Percentiles rank a stretch among this genome's conserved stretches.
These are phyloP conservation scores for Neurospora sp. DNA, from an alignment of 495 filamentous ascomycete genomes.

Conservation along the genomic window DNA sequence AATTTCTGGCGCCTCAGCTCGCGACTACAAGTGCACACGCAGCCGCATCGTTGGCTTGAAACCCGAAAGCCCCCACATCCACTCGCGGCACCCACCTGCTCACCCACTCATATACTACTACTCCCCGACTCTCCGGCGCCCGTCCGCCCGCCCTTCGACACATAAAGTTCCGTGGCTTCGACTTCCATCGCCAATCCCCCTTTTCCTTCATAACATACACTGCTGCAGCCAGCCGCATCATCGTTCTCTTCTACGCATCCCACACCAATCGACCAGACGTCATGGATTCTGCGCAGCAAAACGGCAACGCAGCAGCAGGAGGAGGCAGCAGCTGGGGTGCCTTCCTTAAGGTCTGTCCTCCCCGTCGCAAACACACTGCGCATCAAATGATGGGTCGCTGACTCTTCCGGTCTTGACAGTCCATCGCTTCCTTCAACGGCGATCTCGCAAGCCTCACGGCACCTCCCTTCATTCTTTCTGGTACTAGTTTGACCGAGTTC, in stretches of 20 bases:
- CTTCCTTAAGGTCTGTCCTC: constrained; percentile 39
- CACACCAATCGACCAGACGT: neutral
- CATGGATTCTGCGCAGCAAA: constrained; percentile 2
- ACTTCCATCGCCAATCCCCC: neutral
- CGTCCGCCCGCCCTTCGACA: neutral
- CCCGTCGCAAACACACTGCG: neutral
- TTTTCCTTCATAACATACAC: neutral
- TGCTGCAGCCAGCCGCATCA: neutral
- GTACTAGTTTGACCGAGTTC: constrained; percentile 87
- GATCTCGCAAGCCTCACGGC: constrained; percentile 90
- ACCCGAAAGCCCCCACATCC: neutral
- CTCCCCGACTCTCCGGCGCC: neutral
- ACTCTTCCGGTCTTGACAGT: constrained; percentile 38
- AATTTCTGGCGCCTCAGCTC: neutral
- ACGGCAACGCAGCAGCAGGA: constrained; percentile 20
- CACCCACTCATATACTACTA: neutral
- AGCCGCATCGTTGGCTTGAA: neutral
- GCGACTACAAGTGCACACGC: neutral
- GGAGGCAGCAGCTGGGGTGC: constrained; percentile 36
- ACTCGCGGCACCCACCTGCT: neutral
- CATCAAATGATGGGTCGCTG: neutral
- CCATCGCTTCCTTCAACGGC: constrained; percentile 92
- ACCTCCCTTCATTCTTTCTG: constrained; percentile 89
- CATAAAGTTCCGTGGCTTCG: neutral
- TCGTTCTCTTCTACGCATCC: neutral